Percentiles rank a stretch among this genome's conserved stretches.
phyloP scores from a whole-genome alignment of 306 rosid genomes.

The Quercus cerris region DNA sequence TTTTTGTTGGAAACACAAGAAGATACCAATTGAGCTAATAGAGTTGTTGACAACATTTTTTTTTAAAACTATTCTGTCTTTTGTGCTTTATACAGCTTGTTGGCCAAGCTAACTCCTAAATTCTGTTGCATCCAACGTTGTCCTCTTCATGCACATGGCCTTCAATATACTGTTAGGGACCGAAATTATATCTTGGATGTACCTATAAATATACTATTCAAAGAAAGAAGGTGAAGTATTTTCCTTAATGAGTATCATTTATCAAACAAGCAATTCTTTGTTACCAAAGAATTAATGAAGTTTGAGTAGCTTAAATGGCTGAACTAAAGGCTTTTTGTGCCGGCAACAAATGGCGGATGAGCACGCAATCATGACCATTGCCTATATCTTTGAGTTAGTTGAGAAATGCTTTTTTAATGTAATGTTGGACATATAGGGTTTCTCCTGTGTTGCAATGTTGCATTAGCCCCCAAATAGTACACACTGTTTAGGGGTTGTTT shows the following conservation, averaged over 20 bases:
- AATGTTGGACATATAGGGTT: constrained; percentile 13
- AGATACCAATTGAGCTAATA: too few species aligned
- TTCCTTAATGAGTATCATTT: too few species aligned
- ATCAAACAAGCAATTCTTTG: too few species aligned
- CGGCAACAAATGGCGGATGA: constrained; percentile 11
- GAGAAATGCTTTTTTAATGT: background rate
- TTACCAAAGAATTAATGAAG: background rate
- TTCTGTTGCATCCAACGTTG: constrained; percentile 1
- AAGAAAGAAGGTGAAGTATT: too few species aligned
- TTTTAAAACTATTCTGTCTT: too few species aligned
- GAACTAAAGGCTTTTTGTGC: constrained; percentile 10
- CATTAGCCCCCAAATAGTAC: background rate
- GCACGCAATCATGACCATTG: constrained; percentile 21
- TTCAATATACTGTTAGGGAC: constrained; percentile 23
- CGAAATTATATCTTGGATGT: background rate
- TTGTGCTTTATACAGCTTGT: background rate
- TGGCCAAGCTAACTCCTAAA: constrained; percentile 6
- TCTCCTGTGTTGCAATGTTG: background rate
- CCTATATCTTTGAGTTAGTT: constrained; percentile 28
- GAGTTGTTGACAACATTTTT: too few species aligned
- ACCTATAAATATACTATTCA: too few species aligned
- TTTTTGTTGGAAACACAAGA: too few species aligned
- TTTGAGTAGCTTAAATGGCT: background rate
- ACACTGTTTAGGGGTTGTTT: background rate
- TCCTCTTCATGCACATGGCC: constrained; percentile 36